A percentile compares a stretch with the other conserved stretches of the same genome.
Conservation (phyloP, 371 early-diverging fungal genomes). For the Choanephora cucurbitarum region DNA sequence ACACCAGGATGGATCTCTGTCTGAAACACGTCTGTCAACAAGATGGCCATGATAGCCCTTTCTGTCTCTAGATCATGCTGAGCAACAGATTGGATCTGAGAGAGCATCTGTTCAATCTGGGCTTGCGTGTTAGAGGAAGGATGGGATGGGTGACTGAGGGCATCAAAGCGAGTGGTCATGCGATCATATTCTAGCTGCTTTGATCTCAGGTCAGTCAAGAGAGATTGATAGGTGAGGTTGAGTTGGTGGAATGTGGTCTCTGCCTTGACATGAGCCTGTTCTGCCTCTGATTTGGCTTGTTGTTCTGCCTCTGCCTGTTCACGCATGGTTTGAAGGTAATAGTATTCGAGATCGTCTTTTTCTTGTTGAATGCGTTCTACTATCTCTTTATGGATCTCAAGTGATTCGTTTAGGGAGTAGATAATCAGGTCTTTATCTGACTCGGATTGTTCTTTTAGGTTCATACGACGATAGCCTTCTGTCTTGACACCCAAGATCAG, state of each 20-base stretch:
- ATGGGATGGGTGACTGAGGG: slow-evolving; percentile 36
- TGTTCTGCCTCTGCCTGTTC: slow-evolving; percentile 9
- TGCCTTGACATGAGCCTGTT: slow-evolving; percentile 5
- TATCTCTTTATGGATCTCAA: slow-evolving; percentile 45
- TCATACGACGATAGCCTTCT: slow-evolving; percentile 17
- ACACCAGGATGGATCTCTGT: slow-evolving; percentile 35
- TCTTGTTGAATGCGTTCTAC: slow-evolving; percentile 37
- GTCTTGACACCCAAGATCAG: background rate
- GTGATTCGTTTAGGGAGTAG: slow-evolving; percentile 38
- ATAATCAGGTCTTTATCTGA: slow-evolving; percentile 48
- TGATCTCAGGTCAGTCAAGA: slow-evolving; percentile 27
- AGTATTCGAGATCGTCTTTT: slow-evolving; percentile 27
- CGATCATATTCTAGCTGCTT: slow-evolving; percentile 31
- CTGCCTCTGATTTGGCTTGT: slow-evolving; percentile 1
- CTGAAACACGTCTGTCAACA: slow-evolving; percentile 31
- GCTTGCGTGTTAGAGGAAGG: background rate
- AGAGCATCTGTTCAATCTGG: background rate
- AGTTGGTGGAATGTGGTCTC: too few species aligned
- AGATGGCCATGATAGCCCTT: slow-evolving; percentile 16
- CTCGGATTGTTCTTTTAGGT: slow-evolving; percentile 28
- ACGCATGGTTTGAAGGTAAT: slow-evolving; percentile 12
- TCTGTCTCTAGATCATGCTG: slow-evolving; percentile 8
- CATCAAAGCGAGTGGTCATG: slow-evolving; percentile 42
- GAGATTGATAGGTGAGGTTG: slow-evolving; percentile 18
- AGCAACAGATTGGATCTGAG: background rate